phyloP scores from a whole-genome alignment of 345 rosid genomes.

The Hirschfeldia incana region DNA sequence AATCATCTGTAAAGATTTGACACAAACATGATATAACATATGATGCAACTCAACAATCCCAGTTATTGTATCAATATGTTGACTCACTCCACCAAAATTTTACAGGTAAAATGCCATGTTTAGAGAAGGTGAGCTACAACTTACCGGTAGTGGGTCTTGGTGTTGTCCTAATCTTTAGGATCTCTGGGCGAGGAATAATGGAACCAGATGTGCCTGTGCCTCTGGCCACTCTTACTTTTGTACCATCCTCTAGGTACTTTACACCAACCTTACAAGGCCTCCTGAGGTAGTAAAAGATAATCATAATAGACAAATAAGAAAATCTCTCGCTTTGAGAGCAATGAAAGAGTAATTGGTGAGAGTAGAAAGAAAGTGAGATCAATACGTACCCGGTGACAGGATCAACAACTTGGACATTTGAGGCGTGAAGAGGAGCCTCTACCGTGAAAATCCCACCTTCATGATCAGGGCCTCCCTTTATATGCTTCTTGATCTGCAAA shows the following conservation, averaged over 20 bases:
- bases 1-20: conserved; percentile 1
- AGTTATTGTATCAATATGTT: not conserved
- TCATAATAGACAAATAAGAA: not conserved
- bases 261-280: conserved; percentile 84
- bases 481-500: conserved; percentile 82
- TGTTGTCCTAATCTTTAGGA: conserved; percentile 78
- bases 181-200: conserved; percentile 94
- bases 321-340: not conserved
- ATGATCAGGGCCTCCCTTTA: conserved; percentile 82
- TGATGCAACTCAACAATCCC: not conserved
- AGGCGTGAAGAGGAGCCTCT: conserved; percentile 95
- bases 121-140: not conserved
- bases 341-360: not conserved
- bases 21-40: too few relatives aligned
- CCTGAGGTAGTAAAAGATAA: conserved; percentile 44
- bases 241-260: conserved; percentile 91
- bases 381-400: conserved; percentile 78
- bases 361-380: not conserved
- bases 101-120: not conserved
- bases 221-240: conserved; percentile 92
- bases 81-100: conserved; percentile 5
- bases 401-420: conserved; percentile 93
- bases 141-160: conserved; percentile 89
- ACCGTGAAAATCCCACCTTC: conserved; percentile 96
- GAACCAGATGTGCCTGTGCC: conserved; percentile 85